Percentiles rank a stretch among this genome's conserved stretches.
Conservation (phyloP, 2,329 filamentous ascomycete species). For the Paecilomyces niveus region DNA sequence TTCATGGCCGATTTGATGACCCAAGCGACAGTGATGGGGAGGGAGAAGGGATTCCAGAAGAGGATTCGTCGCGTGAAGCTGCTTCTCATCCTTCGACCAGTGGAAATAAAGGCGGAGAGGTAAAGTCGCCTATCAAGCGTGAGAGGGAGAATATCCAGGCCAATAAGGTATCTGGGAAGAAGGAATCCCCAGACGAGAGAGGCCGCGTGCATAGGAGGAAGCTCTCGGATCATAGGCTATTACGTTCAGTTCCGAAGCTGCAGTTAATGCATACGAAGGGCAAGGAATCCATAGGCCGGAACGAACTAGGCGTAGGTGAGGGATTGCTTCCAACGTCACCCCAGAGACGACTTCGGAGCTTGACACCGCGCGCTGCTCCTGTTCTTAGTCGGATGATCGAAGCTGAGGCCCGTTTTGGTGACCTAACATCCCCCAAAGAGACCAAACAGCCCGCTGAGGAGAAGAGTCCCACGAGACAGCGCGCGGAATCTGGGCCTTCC, state of each 20-base stretch:
- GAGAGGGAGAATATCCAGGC: background rate
- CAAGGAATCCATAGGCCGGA: slow-evolving; percentile 15
- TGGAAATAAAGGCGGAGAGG: slow-evolving; percentile 1
- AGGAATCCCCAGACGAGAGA: slow-evolving; percentile 24
- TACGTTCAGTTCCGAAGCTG: slow-evolving; percentile 57
- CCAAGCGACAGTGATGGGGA: slow-evolving; percentile 73
- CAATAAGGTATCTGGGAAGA: slow-evolving; percentile 8
- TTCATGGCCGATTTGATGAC: slow-evolving; percentile 73
- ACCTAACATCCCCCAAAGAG: slow-evolving; percentile 12
- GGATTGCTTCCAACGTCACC: slow-evolving; percentile 11
- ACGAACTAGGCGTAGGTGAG: slow-evolving; percentile 7
- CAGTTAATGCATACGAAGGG: slow-evolving; percentile 20
- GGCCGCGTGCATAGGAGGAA: slow-evolving; percentile 49
- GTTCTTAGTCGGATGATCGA: slow-evolving; percentile 74
- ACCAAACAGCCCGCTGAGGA: slow-evolving; percentile 13
- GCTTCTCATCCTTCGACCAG: slow-evolving; percentile 4
- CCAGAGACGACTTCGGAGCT: slow-evolving; percentile 22
- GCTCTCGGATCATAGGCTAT: slow-evolving; percentile 54
- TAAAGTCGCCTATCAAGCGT: slow-evolving; percentile 1
- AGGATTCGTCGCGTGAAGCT: slow-evolving; percentile 6
- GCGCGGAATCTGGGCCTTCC: slow-evolving; percentile 35
- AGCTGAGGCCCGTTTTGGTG: slow-evolving; percentile 55
- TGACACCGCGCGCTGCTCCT: slow-evolving; percentile 52
- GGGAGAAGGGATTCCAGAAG: slow-evolving; percentile 21
- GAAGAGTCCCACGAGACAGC: slow-evolving; percentile 49